Evolutionary conservation across 169 alveolate genomes (phyloP).

Genomic region (Neospora caninum): DNA sequence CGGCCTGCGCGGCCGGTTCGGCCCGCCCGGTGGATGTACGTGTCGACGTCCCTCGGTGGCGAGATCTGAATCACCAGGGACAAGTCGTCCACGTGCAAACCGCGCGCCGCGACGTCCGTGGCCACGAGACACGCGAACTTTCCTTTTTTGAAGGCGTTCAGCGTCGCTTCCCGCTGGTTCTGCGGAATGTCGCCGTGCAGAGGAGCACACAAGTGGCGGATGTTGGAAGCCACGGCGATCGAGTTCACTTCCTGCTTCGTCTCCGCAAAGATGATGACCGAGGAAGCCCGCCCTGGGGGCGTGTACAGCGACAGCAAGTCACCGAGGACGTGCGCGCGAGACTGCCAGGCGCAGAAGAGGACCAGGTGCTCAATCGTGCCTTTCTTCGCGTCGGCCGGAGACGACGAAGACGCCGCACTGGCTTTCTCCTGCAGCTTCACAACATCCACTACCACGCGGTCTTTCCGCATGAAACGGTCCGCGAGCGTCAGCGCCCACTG

Average conservation of each 20-base stretch:
- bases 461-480: conserved; percentile 69
- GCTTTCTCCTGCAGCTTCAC: neutral
- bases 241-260: conserved; percentile 91
- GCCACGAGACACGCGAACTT: conserved; percentile 88
- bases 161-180: conserved; percentile 88
- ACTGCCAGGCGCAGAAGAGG: conserved; percentile 83
- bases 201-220: conserved; percentile 80
- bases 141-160: conserved; percentile 81
- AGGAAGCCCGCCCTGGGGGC: neutral
- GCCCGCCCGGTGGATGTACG: conserved; percentile 88
- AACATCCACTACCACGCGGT: conserved; percentile 38
- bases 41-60: conserved; percentile 87
- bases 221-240: conserved; percentile 80
- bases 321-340: conserved; percentile 85
- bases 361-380: conserved; percentile 79
- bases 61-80: conserved; percentile 87
- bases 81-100: conserved; percentile 91
- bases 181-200: conserved; percentile 92
- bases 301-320: conserved; percentile 81
- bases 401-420: neutral
- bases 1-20: conserved; percentile 91
- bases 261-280: conserved; percentile 88
- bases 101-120: conserved; percentile 93
- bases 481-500: conserved; percentile 88
- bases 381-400: neutral